phyloP scores from a whole-genome alignment of 2,329 filamentous ascomycete genomes.

The Trichoderma breve region DNA sequence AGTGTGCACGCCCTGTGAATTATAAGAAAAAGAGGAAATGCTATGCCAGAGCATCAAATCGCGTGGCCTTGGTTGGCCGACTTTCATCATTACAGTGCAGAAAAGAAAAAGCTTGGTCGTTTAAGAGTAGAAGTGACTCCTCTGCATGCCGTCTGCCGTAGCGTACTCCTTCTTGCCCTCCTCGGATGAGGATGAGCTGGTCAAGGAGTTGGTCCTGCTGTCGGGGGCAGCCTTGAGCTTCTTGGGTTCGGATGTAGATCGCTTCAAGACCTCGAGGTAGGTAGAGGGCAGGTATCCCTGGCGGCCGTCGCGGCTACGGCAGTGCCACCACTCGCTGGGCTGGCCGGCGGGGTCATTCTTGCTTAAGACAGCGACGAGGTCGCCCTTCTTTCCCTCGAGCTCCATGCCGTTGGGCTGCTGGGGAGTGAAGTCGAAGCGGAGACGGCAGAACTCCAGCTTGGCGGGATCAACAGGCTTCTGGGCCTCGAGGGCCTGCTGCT shows the following conservation, averaged over 20 bases:
- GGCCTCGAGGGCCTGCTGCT: slow-evolving; percentile 50
- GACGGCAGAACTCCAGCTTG: slow-evolving; percentile 94
- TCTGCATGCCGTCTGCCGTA: slow-evolving; percentile 55
- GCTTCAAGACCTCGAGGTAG: slow-evolving; percentile 74
- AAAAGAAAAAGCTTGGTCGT: slow-evolving; percentile 20
- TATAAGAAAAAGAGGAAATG: not conserved
- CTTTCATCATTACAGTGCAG: not conserved
- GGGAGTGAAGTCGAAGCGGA: slow-evolving; percentile 90
- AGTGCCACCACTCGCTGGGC: slow-evolving; percentile 95
- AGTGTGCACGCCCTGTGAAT: not conserved
- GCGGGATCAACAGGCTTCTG: slow-evolving; percentile 70
- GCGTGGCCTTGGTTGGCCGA: not conserved
- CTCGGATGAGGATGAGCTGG: slow-evolving; percentile 41
- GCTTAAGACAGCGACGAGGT: slow-evolving; percentile 88
- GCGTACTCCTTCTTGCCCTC: slow-evolving; percentile 52
- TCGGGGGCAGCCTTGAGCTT: slow-evolving; percentile 53
- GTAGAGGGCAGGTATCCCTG: slow-evolving; percentile 90
- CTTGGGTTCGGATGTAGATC: slow-evolving; percentile 50
- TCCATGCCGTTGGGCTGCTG: slow-evolving; percentile 70
- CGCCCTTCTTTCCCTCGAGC: slow-evolving; percentile 88
- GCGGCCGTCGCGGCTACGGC: slow-evolving; percentile 81
- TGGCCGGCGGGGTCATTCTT: slow-evolving; percentile 92
- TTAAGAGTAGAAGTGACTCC: slow-evolving; percentile 58
- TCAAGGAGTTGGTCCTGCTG: slow-evolving; percentile 50
- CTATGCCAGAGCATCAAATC: slow-evolving; percentile 15